Evolutionary conservation across 345 rosid species (phyloP).

Genomic region (Toxicodendron radicans): DNA sequence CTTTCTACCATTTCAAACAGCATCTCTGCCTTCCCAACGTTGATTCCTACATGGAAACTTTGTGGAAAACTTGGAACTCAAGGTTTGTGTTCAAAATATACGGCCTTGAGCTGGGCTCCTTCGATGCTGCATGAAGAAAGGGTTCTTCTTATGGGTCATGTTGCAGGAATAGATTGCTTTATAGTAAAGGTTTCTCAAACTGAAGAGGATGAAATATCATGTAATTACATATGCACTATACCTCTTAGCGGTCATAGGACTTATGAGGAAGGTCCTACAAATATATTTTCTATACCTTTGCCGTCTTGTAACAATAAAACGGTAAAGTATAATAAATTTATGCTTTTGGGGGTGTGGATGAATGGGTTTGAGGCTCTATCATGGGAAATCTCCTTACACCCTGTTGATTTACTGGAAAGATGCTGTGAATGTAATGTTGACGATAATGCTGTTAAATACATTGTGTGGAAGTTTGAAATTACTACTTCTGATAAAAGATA

Average conservation of each 20-base stretch:
- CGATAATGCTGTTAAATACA: slow-evolving; percentile 32
- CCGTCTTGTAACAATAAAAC: slow-evolving; percentile 51
- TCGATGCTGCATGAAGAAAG: slow-evolving; percentile 51
- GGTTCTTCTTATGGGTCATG: slow-evolving; percentile 70
- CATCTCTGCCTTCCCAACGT: slow-evolving; percentile 42
- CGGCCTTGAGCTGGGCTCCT: slow-evolving; percentile 87
- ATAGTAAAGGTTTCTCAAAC: slow-evolving; percentile 48
- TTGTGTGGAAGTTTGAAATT: slow-evolving; percentile 47
- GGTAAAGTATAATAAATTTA: slow-evolving; percentile 45
- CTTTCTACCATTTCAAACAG: slow-evolving; percentile 43
- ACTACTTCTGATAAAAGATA: slow-evolving; percentile 47
- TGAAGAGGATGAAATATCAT: slow-evolving; percentile 34
- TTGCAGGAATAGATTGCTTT: slow-evolving; percentile 81
- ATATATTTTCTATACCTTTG: slow-evolving; percentile 59
- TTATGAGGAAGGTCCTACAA: slow-evolving; percentile 52
- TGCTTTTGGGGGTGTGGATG: slow-evolving; percentile 77
- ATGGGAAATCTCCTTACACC: slow-evolving; percentile 71
- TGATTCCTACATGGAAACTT: slow-evolving; percentile 57
- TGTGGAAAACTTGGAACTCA: slow-evolving; percentile 53
- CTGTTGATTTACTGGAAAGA: slow-evolving; percentile 38
- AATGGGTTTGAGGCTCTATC: slow-evolving; percentile 61
- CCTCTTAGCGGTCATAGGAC: slow-evolving; percentile 49
- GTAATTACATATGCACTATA: slow-evolving; percentile 66
- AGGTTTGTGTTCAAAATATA: slow-evolving; percentile 44
- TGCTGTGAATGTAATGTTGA: slow-evolving; percentile 50